Conservation (phyloP, 208 protist genomes). For the Naegleria fowleri region DNA sequence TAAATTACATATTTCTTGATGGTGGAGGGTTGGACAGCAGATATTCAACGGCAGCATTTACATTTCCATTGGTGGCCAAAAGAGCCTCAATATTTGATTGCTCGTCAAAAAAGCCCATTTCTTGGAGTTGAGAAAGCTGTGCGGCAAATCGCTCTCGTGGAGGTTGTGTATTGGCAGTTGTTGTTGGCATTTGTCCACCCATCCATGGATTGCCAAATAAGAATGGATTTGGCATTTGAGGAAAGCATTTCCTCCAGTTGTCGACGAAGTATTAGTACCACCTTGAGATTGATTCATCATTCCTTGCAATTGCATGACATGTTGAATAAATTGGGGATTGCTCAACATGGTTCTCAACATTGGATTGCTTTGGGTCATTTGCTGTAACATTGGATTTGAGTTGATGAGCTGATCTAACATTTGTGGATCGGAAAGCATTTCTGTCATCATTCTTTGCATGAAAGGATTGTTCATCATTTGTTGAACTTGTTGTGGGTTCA, state of each 20-base stretch:
- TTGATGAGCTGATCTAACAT: background rate
- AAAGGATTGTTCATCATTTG: conserved; percentile 36
- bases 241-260: background rate
- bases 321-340: conserved; percentile 30
- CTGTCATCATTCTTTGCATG: conserved; percentile 18
- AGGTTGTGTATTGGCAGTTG: background rate
- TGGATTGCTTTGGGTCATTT: conserved; percentile 29
- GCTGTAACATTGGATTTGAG: conserved; percentile 22
- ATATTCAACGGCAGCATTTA: conserved; percentile 28
- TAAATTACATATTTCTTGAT: background rate
- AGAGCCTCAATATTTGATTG: conserved; percentile 26
- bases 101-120: conserved; percentile 30
- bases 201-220: background rate
- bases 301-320: conserved; percentile 19
- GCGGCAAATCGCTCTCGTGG: background rate
- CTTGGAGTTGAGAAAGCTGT: conserved; percentile 19
- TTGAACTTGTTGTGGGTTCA: background rate
- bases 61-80: background rate
- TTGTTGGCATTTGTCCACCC: background rate
- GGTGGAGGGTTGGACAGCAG: conserved; percentile 13
- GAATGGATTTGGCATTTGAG: conserved; percentile 20
- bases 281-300: background rate
- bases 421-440: conserved; percentile 27
- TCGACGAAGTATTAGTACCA: background rate
- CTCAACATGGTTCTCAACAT: background rate